phyloP scores from a whole-genome alignment of 208 protist genomes.

The Leishmania amazonensis region DNA sequence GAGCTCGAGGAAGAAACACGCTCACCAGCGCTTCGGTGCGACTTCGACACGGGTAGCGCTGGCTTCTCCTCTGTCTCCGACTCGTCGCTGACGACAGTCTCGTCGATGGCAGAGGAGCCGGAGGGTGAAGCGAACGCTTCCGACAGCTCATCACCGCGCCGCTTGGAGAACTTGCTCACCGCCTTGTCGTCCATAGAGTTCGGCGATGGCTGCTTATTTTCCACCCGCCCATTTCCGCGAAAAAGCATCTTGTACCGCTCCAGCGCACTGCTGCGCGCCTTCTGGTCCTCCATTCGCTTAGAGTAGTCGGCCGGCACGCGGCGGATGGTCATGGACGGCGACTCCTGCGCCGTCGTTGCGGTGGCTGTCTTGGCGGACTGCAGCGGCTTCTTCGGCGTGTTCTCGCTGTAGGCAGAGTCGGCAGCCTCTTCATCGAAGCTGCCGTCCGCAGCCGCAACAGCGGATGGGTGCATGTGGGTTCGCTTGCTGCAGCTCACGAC shows the following conservation, averaged over 20 bases:
- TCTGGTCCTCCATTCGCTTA: conserved; percentile 47
- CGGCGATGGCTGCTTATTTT: conserved; percentile 10
- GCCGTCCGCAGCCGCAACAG: not conserved
- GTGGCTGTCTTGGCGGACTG: conserved; percentile 9
- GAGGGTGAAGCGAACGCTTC: not conserved
- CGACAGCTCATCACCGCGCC: conserved; percentile 1
- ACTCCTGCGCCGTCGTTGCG: conserved; percentile 20
- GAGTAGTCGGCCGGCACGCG: conserved; percentile 50
- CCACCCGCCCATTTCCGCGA: conserved; percentile 23
- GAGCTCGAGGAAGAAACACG: not conserved
- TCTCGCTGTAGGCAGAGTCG: not conserved
- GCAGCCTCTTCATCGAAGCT: not conserved
- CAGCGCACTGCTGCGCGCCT: conserved; percentile 49
- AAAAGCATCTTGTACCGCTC: conserved; percentile 70
- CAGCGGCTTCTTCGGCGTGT: conserved; percentile 2
- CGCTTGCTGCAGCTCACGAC: conserved; percentile 5
- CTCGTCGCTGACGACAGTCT: conserved; percentile 31
- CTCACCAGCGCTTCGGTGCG: not conserved
- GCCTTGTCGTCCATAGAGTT: conserved; percentile 3
- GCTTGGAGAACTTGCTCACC: not conserved
- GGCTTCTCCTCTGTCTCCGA: conserved; percentile 11
- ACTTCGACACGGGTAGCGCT: conserved; percentile 3
- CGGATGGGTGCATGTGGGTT: not conserved
- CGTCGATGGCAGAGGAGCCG: conserved; percentile 26
- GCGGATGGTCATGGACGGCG: conserved; percentile 50